These are phyloP conservation scores for Trichophyton simii DNA, from an alignment of 2,329 filamentous ascomycete species.

Conservation along the genomic window DNA sequence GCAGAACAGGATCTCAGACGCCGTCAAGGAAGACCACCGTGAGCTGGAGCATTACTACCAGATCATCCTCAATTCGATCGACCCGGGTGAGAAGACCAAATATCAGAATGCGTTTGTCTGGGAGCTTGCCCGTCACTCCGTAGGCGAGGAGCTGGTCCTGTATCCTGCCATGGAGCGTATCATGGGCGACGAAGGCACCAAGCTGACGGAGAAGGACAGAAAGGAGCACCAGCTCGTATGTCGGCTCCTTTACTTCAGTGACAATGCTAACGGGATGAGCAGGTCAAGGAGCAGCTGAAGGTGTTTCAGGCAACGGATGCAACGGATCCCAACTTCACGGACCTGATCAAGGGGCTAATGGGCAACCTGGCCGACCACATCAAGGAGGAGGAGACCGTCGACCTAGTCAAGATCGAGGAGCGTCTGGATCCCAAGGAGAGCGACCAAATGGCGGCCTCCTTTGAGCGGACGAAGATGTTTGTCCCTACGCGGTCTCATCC, in stretches of 20 bases:
- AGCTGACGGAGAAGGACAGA: constrained; percentile 38
- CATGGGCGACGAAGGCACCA: constrained; percentile 27
- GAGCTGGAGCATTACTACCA: constrained; percentile 31
- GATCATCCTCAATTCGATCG: constrained; percentile 27
- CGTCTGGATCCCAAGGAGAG: constrained; percentile 27
- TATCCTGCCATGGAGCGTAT: constrained; percentile 42
- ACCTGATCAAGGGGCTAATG: constrained; percentile 36
- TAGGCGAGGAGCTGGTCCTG: constrained; percentile 40
- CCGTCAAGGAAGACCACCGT: constrained; percentile 30
- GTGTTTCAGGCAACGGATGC: constrained; percentile 38
- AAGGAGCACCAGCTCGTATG: constrained; percentile 35
- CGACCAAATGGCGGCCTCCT: constrained; percentile 31
- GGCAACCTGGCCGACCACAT: constrained; percentile 36
- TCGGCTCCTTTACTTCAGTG: not conserved
- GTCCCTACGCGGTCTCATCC: constrained; percentile 43
- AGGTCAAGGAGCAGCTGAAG: constrained; percentile 43
- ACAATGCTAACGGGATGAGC: not conserved
- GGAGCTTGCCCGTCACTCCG: constrained; percentile 38
- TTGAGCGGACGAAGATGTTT: constrained; percentile 43
- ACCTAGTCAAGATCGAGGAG: constrained; percentile 39
- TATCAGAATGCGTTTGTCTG: constrained; percentile 40
- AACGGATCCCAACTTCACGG: constrained; percentile 31
- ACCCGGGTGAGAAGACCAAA: constrained; percentile 30
- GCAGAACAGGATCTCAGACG: constrained; percentile 19
- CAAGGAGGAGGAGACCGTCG: constrained; percentile 39